Conservation (phyloP, 208 protist species). For the Ichthyophonus hoferi region DNA sequence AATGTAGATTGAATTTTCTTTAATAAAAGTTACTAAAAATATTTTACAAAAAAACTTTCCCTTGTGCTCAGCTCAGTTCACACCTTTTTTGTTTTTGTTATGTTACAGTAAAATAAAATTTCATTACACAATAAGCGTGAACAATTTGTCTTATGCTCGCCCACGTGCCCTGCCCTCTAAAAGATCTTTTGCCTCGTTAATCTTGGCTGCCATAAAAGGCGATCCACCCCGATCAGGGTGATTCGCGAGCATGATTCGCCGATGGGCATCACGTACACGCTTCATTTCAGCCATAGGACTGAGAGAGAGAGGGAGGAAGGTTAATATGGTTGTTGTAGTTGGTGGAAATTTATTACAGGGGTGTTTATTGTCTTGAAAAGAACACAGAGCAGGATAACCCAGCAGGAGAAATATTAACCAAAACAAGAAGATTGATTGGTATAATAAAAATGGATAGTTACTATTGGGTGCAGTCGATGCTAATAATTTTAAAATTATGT, state of each 20-base stretch:
- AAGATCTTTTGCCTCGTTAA: constrained; percentile 59
- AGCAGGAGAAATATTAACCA: not conserved
- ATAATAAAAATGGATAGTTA: not conserved
- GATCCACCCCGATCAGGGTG: constrained; percentile 62
- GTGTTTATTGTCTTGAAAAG: not conserved
- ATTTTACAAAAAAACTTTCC: no score
- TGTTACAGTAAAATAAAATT: no score
- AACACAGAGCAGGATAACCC: not conserved
- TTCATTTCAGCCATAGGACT: not conserved
- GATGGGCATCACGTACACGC: constrained; percentile 11
- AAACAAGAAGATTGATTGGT: not conserved
- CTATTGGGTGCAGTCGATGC: not conserved
- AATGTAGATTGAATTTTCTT: no score
- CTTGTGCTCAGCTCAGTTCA: no score
- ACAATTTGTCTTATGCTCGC: no score
- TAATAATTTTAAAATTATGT: not conserved
- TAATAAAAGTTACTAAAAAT: no score
- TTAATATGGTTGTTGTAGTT: not conserved
- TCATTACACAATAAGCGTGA: no score
- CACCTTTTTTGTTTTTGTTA: no score
- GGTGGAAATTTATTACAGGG: not conserved
- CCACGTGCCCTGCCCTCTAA: constrained; percentile 30
- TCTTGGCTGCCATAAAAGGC: constrained; percentile 60
- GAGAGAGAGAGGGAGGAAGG: not conserved
- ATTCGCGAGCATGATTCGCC: constrained; percentile 44